A percentile compares a stretch with the other conserved stretches of the same genome.
phyloP scores from a whole-genome alignment of 768 basidiomycete species.

The Phaffia australis region DNA sequence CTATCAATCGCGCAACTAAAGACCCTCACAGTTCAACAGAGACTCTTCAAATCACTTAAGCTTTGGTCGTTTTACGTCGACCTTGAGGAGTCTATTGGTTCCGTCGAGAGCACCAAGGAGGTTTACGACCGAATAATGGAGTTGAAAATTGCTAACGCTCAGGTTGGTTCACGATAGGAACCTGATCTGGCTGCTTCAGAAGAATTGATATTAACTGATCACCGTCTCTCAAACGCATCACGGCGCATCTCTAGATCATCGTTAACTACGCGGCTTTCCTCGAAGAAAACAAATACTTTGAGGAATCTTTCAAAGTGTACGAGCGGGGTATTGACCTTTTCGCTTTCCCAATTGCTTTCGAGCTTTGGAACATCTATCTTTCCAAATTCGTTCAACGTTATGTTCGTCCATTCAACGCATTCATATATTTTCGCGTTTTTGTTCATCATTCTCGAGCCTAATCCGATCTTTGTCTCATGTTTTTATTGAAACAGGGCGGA shows the following conservation, averaged over 20 bases:
- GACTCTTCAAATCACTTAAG: slow-evolving; percentile 94
- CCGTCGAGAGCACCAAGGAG: slow-evolving; percentile 77
- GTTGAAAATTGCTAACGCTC: slow-evolving; percentile 92
- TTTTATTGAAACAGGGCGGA: slow-evolving; percentile 53
- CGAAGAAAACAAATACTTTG: slow-evolving; percentile 95
- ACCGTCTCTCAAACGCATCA: background rate
- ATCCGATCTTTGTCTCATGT: background rate
- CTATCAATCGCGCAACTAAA: slow-evolving; percentile 33
- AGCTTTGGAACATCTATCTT: slow-evolving; percentile 98
- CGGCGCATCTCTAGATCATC: slow-evolving; percentile 46
- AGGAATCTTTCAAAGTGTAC: slow-evolving; percentile 98
- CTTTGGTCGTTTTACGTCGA: slow-evolving; percentile 99
- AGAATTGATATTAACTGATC: background rate
- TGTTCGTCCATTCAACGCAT: slow-evolving; percentile 50
- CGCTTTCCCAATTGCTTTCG: slow-evolving; percentile 95
- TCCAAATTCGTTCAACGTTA: slow-evolving; percentile 95
- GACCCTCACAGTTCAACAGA: slow-evolving; percentile 72
- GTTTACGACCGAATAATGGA: slow-evolving; percentile 96
- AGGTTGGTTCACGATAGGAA: slow-evolving; percentile 38
- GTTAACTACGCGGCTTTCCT: slow-evolving; percentile 95
- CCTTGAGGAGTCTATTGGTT: slow-evolving; percentile 90
- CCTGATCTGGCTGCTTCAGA: too few relatives aligned
- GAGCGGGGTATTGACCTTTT: slow-evolving; percentile 95
- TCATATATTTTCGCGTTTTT: too few relatives aligned
- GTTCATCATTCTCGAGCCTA: background rate